Conservation (phyloP, 1,284 basidiomycete genomes). For the Ganoderma multipileum region DNA sequence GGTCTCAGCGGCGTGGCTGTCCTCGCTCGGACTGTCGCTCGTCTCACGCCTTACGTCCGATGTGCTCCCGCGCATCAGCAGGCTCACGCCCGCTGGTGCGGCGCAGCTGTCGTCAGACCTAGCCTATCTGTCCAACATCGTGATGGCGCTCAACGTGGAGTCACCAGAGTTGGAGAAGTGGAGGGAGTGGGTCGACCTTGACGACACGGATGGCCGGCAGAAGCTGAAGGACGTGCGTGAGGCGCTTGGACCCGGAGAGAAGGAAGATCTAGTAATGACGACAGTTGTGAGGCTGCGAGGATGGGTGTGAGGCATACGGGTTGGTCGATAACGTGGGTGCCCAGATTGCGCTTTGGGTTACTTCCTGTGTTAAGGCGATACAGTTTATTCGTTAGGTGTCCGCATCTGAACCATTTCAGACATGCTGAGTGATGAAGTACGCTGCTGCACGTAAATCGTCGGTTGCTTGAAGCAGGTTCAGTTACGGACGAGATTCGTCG, state of each 20-base stretch:
- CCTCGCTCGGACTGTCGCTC: conserved; percentile 84
- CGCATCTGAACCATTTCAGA: background rate
- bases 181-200: conserved; percentile 69
- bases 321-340: background rate
- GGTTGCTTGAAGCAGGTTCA: background rate
- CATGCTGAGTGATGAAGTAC: background rate
- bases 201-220: conserved; percentile 60
- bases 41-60: conserved; percentile 73
- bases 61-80: conserved; percentile 68
- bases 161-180: conserved; percentile 77
- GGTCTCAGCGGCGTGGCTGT: conserved; percentile 89
- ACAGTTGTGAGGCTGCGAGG: conserved; percentile 28
- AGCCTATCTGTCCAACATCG: conserved; percentile 89
- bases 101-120: conserved; percentile 90
- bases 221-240: conserved; percentile 41
- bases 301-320: conserved; percentile 18
- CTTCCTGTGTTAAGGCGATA: background rate
- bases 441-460: too few relatives aligned
- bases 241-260: conserved; percentile 17
- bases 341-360: background rate
- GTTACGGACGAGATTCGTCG: background rate
- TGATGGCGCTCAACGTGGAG: conserved; percentile 90
- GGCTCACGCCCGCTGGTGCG: conserved; percentile 70
- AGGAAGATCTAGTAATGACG: conserved; percentile 26
- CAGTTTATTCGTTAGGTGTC: background rate